Evolutionary conservation across 257 asterid genomes (phyloP).

Genomic region (Cordia subcordata): DNA sequence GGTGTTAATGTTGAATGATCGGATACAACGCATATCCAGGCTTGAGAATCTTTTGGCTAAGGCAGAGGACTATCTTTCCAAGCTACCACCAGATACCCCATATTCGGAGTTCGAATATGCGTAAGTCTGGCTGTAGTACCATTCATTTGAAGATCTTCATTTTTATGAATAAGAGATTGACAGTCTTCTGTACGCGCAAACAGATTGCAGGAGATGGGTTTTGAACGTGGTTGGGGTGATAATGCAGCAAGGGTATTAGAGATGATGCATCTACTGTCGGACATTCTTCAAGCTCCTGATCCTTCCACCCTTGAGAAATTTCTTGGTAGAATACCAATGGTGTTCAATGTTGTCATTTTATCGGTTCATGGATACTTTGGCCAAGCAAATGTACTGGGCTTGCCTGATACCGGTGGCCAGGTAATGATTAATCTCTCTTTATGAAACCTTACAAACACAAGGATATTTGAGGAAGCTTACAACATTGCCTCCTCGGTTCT

Average conservation of each 20-base stretch:
- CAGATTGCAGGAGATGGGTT: constrained; percentile 96
- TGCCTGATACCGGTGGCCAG: constrained; percentile 99
- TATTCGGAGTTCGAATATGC: constrained; percentile 73
- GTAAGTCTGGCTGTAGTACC: constrained; percentile 36
- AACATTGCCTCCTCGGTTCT: neutral
- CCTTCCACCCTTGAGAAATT: constrained; percentile 77
- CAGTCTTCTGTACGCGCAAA: neutral
- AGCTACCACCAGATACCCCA: constrained; percentile 57
- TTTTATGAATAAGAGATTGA: too few relatives aligned
- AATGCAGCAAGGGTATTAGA: constrained; percentile 65
- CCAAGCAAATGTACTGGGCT: constrained; percentile 96
- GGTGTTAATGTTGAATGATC: constrained; percentile 88
- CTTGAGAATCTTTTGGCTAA: constrained; percentile 69
- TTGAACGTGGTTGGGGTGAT: constrained; percentile 99
- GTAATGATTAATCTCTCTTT: constrained; percentile 25
- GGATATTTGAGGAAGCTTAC: neutral
- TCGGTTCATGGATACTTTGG: constrained; percentile 96
- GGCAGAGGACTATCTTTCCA: constrained; percentile 77
- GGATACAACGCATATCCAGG: constrained; percentile 66
- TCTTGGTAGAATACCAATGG: constrained; percentile 96
- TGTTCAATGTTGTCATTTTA: constrained; percentile 83
- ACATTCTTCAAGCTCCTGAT: constrained; percentile 95
- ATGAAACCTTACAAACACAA: neutral
- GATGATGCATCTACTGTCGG: constrained; percentile 88
- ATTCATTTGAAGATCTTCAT: neutral